phyloP scores from a whole-genome alignment of 75 land plant genomes.

The Isoetes taiwanensis region DNA sequence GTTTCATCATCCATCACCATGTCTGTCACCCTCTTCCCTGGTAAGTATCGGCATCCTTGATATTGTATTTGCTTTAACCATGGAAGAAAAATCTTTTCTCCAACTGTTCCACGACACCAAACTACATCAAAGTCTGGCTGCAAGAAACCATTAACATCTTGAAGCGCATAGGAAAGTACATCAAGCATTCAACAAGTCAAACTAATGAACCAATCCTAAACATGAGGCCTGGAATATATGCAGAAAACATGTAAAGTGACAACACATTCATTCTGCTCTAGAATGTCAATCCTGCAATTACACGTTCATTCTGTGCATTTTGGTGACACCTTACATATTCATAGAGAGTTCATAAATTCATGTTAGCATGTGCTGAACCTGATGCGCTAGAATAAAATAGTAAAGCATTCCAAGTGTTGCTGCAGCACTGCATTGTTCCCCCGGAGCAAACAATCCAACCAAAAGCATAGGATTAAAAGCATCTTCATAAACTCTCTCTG shows the following conservation, averaged over 20 bases:
- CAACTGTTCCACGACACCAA: slow-evolving; percentile 70
- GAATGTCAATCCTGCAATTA: too few relatives aligned
- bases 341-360: too few relatives aligned
- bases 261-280: too few relatives aligned
- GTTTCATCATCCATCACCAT: slow-evolving; percentile 41
- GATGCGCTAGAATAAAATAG: slow-evolving; percentile 66
- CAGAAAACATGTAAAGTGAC: too few relatives aligned
- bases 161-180: too few relatives aligned
- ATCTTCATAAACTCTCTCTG: slow-evolving; percentile 53
- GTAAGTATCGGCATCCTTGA: slow-evolving; percentile 37
- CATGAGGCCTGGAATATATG: too few relatives aligned
- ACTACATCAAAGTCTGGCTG: slow-evolving; percentile 74
- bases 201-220: too few relatives aligned
- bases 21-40: slow-evolving; percentile 42
- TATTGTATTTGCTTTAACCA: slow-evolving; percentile 43
- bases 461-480: slow-evolving; percentile 59
- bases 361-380: slow-evolving; percentile 45
- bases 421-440: slow-evolving; percentile 87
- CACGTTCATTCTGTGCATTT: too few relatives aligned
- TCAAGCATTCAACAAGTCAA: too few relatives aligned
- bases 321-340: too few relatives aligned
- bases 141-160: too few relatives aligned
- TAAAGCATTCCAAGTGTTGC: slow-evolving; percentile 69
- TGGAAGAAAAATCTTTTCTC: slow-evolving; percentile 65
- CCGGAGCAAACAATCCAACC: slow-evolving; percentile 67